These are phyloP conservation scores for Candida easanensis DNA, from an alignment of 805 yeast species.

Conservation along the genomic window DNA sequence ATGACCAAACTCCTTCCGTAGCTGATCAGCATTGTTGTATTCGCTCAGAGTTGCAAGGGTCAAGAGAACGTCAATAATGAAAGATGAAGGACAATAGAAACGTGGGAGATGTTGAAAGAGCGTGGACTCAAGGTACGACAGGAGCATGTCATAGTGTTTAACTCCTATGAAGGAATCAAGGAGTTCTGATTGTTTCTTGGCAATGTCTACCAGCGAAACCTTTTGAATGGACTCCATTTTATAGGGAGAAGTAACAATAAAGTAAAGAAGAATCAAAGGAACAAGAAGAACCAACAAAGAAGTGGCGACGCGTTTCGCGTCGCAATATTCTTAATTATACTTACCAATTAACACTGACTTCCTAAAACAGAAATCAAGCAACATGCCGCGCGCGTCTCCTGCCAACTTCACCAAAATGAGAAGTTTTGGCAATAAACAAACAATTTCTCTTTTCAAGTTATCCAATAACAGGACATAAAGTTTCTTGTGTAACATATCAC, in stretches of 20 bases:
- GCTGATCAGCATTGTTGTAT: conserved; percentile 21
- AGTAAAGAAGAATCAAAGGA: too few relatives aligned
- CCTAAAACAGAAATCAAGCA: too few relatives aligned
- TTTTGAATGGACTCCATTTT: too few relatives aligned
- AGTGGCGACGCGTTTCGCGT: background rate
- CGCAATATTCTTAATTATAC: background rate
- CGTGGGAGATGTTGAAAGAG: conserved; percentile 24
- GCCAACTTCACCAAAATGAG: too few relatives aligned
- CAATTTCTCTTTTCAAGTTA: too few relatives aligned
- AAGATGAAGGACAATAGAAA: conserved; percentile 32
- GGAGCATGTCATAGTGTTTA: conserved; percentile 35
- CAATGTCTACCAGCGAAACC: background rate
- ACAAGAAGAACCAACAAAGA: background rate
- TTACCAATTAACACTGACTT: too few relatives aligned
- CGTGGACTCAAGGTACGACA: conserved; percentile 33
- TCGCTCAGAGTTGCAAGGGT: conserved; percentile 36
- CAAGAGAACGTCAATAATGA: conserved; percentile 33
- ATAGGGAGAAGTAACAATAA: too few relatives aligned
- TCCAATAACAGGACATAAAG: too few relatives aligned
- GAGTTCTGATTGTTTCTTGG: conserved; percentile 16
- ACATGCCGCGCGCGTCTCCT: too few relatives aligned
- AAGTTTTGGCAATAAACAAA: too few relatives aligned
- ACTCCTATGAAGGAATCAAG: conserved; percentile 24
- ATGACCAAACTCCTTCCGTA: conserved; percentile 27
- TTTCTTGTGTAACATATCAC: too few relatives aligned